A percentile compares a stretch with the other conserved stretches of the same genome.
Conservation (phyloP, 768 basidiomycete genomes). For the Pisolithus albus region DNA sequence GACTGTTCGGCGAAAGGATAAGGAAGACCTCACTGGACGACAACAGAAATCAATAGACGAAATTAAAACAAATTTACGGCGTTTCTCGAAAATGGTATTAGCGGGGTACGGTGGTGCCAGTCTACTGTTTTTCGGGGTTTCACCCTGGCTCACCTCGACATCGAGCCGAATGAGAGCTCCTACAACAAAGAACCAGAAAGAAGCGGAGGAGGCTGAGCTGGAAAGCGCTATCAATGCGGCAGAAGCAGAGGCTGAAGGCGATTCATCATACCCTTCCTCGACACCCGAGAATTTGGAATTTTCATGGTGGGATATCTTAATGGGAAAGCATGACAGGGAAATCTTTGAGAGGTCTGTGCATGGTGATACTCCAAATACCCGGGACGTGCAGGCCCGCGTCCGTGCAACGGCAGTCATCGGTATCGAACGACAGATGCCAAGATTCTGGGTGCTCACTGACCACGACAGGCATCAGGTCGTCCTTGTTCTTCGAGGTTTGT, state of each 20-base stretch:
- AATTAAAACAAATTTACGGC: slow-evolving; percentile 62
- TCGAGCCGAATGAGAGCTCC: slow-evolving; percentile 18
- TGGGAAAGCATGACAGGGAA: slow-evolving; percentile 77
- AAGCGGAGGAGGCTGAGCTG: slow-evolving; percentile 54
- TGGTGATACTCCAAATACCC: slow-evolving; percentile 10
- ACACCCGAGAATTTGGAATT: slow-evolving; percentile 32
- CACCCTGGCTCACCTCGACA: slow-evolving; percentile 26
- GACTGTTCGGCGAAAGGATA: slow-evolving; percentile 19
- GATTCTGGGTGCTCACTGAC: slow-evolving; percentile 84
- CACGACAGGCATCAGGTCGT: slow-evolving; percentile 69
- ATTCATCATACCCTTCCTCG: slow-evolving; percentile 16
- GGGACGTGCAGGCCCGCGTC: slow-evolving; percentile 32
- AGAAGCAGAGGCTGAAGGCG: slow-evolving; percentile 51
- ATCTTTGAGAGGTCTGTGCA: slow-evolving; percentile 65
- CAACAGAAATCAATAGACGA: slow-evolving; percentile 35
- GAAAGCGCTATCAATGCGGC: slow-evolving; percentile 64
- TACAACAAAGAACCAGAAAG: slow-evolving; percentile 35
- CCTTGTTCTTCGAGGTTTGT: slow-evolving; percentile 59
- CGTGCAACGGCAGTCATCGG: slow-evolving; percentile 59
- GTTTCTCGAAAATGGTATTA: slow-evolving; percentile 76
- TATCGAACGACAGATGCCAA: slow-evolving; percentile 64
- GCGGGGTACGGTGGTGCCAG: slow-evolving; percentile 82
- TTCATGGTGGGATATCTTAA: slow-evolving; percentile 79
- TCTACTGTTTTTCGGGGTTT: slow-evolving; percentile 73
- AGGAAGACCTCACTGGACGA: slow-evolving; percentile 13